These are phyloP conservation scores for Dioszegia hungarica DNA, from an alignment of 768 basidiomycete genomes.

Conservation along the genomic window DNA sequence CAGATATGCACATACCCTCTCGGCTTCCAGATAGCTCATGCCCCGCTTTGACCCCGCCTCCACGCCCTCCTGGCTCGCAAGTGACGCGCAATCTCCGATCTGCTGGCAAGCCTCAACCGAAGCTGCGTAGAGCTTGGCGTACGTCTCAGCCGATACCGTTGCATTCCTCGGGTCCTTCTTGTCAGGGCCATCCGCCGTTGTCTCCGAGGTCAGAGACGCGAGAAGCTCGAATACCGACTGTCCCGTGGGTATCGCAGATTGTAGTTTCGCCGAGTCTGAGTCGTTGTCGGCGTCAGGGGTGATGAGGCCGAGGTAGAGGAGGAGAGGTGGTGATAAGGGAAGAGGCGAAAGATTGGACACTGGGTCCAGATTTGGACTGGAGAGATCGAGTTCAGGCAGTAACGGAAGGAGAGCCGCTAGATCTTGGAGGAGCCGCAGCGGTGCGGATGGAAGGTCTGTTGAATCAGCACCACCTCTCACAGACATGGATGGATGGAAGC, in stretches of 20 bases:
- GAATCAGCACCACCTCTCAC: neutral
- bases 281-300: neutral
- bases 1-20: conserved; percentile 4
- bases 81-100: neutral
- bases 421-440: conserved; percentile 23
- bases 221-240: neutral
- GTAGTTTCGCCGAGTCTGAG: neutral
- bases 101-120: conserved; percentile 9
- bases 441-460: conserved; percentile 14
- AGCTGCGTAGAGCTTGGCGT: too few relatives aligned
- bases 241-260: neutral
- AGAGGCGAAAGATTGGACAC: conserved; percentile 16
- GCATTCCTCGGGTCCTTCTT: neutral
- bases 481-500: neutral
- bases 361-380: conserved; percentile 2
- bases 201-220: too few relatives aligned
- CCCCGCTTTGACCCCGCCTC: conserved; percentile 6
- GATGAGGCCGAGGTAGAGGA: conserved; percentile 8
- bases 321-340: conserved; percentile 8
- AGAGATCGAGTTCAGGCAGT: neutral
- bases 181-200: too few relatives aligned
- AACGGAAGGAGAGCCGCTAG: conserved; percentile 11
- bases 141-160: neutral
- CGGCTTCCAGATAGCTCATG: conserved; percentile 6
- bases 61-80: neutral